Evolutionary conservation across 129 eudicot species (phyloP).

Genomic region (Artemisia annua): DNA sequence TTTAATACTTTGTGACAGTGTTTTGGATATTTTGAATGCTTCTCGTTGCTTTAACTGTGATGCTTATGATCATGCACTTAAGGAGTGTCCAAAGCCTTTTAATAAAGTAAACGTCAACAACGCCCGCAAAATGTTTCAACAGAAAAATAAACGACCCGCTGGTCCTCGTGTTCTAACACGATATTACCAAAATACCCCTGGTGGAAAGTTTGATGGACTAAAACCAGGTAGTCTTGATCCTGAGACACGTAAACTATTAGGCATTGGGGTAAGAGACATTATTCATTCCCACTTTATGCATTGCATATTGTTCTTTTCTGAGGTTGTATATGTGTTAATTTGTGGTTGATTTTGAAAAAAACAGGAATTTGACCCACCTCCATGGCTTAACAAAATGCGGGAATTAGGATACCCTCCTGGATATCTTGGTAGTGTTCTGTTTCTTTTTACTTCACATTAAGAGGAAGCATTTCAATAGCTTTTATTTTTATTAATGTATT

Average conservation of each 20-base stretch:
- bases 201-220: slow-evolving; percentile 83
- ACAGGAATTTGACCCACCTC: slow-evolving; percentile 93
- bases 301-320: background rate
- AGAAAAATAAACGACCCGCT: slow-evolving; percentile 48
- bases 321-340: background rate
- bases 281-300: background rate
- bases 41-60: slow-evolving; percentile 89
- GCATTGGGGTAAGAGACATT: slow-evolving; percentile 60
- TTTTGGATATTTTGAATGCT: slow-evolving; percentile 45
- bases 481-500: background rate
- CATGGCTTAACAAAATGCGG: slow-evolving; percentile 91
- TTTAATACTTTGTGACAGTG: slow-evolving; percentile 32
- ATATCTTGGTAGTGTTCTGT: slow-evolving; percentile 58
- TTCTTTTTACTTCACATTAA: background rate
- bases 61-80: slow-evolving; percentile 70
- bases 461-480: too few relatives aligned
- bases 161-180: slow-evolving; percentile 60
- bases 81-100: slow-evolving; percentile 83
- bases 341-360: background rate
- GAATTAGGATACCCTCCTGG: slow-evolving; percentile 94
- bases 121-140: slow-evolving; percentile 59
- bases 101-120: slow-evolving; percentile 59
- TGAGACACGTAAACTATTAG: slow-evolving; percentile 60
- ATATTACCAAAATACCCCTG: slow-evolving; percentile 68
- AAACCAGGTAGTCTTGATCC: slow-evolving; percentile 72